These are phyloP conservation scores for Linnemannia schmuckeri DNA, from an alignment of 192 early-diverging fungal species.

Conservation along the genomic window DNA sequence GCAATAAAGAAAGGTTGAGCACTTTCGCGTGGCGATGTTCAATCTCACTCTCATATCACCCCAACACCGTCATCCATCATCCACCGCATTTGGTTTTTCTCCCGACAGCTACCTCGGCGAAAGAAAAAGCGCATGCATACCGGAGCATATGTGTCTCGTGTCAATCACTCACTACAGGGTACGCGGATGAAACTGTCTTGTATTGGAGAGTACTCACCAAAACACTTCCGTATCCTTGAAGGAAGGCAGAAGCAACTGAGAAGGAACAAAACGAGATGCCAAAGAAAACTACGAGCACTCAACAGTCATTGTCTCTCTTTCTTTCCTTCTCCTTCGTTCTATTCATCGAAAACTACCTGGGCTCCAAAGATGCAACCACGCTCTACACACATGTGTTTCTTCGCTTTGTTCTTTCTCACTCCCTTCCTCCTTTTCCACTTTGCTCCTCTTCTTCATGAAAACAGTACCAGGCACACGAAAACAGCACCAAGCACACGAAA, in stretches of 20 bases:
- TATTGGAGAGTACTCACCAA: background rate
- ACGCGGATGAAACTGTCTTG: background rate
- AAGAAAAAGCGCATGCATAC: background rate
- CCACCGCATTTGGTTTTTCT: background rate
- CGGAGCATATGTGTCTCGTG: background rate
- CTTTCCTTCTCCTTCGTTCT: background rate
- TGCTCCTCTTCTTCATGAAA: background rate
- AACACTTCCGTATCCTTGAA: background rate
- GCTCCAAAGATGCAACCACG: background rate
- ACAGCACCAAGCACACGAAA: too few relatives aligned
- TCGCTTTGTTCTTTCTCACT: background rate
- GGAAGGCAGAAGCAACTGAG: background rate
- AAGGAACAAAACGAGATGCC: background rate
- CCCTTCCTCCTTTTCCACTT: background rate
- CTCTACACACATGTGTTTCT: background rate
- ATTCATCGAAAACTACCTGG: constrained; percentile 3
- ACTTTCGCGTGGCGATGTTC: background rate
- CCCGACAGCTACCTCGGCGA: background rate
- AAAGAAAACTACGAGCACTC: too few relatives aligned
- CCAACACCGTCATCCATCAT: background rate
- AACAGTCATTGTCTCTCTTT: background rate
- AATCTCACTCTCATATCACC: background rate
- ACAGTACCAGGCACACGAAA: too few relatives aligned
- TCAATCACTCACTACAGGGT: background rate
- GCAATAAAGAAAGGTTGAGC: background rate